A percentile compares a stretch with the other conserved stretches of the same genome.
Conservation (phyloP, 208 protist genomes). For the Acanthamoeba healyi region DNA sequence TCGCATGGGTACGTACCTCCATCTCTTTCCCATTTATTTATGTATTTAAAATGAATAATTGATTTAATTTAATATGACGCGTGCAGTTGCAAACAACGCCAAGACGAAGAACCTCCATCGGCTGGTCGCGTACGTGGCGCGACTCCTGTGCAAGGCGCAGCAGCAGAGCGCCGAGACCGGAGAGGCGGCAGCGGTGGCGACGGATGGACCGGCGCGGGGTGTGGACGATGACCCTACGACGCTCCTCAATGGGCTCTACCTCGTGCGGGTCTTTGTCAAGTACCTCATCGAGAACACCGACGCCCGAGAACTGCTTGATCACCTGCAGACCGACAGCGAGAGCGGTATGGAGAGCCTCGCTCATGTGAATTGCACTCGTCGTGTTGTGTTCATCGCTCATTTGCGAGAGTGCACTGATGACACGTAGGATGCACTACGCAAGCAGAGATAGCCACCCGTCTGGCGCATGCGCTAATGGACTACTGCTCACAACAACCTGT, state of each 20-base stretch:
- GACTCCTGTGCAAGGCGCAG: neutral
- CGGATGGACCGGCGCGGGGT: neutral
- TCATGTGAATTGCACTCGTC: neutral
- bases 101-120: slow-evolving; percentile 59
- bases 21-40: neutral
- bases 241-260: slow-evolving; percentile 49
- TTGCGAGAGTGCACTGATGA: neutral
- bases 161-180: neutral
- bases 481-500: slow-evolving; percentile 18
- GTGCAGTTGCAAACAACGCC: slow-evolving; percentile 14
- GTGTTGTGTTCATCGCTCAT: neutral
- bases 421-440: neutral
- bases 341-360: neutral
- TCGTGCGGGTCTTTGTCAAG: slow-evolving; percentile 55
- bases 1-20: neutral
- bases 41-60: neutral
- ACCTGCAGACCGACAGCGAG: neutral
- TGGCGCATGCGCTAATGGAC: slow-evolving; percentile 27
- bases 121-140: neutral
- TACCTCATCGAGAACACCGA: slow-evolving; percentile 8
- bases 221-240: slow-evolving; percentile 28
- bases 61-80: neutral
- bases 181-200: neutral
- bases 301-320: neutral
- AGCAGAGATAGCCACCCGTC: neutral